Conservation (phyloP, 257 asterid genomes). For the Solanum virginianum region DNA sequence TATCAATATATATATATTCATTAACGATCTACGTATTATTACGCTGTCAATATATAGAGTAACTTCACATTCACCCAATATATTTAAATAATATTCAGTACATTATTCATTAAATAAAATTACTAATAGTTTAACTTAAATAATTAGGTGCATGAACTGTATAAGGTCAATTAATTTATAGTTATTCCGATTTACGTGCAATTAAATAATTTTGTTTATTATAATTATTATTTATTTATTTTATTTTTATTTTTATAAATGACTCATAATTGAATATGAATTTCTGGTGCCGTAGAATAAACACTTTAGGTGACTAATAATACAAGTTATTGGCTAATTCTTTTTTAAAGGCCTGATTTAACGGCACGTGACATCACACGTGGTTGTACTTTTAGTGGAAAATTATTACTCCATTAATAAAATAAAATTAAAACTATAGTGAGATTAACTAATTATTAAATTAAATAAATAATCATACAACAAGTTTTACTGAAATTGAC, state of each 20-base stretch:
- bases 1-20: not conserved
- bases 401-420: not conserved
- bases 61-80: not conserved
- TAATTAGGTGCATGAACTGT: not conserved
- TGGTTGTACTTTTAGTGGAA: not conserved
- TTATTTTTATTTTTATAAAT: not conserved
- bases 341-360: not conserved
- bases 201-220: not conserved
- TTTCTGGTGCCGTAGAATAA: not conserved
- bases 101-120: not conserved
- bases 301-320: not conserved
- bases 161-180: not conserved
- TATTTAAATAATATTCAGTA: not conserved
- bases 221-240: too few species aligned
- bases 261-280: not conserved
- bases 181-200: not conserved
- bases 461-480: not conserved
- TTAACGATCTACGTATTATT: too few species aligned
- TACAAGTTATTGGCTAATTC: not conserved
- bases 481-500: too few species aligned
- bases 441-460: not conserved
- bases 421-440: not conserved
- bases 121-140: not conserved
- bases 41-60: not conserved
- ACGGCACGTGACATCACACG: slow-evolving; percentile 21